These are phyloP conservation scores for Wallacemonas sp. DNA, from an alignment of 208 protist species.

Conservation along the genomic window DNA sequence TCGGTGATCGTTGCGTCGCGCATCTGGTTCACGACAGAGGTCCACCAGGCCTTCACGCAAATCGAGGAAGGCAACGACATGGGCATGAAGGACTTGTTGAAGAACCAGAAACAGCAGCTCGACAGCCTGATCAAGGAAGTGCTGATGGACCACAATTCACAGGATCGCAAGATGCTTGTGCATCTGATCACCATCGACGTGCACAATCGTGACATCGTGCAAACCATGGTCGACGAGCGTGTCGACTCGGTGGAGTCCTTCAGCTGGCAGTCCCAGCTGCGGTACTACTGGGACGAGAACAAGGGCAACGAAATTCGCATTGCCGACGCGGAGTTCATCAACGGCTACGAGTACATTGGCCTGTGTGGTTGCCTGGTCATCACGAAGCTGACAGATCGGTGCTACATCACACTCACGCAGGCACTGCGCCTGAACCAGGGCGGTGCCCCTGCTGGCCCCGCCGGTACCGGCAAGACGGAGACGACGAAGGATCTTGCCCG, in stretches of 20 bases:
- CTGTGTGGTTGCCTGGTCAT: constrained; percentile 98
- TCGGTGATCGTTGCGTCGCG: constrained; percentile 94
- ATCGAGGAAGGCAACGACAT: constrained; percentile 98
- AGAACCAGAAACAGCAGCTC: constrained; percentile 94
- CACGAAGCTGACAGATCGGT: constrained; percentile 98
- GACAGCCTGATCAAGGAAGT: constrained; percentile 95
- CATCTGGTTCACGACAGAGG: constrained; percentile 98
- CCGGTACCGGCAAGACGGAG: constrained; percentile 94
- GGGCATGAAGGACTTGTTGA: constrained; percentile 97
- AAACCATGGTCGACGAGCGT: constrained; percentile 94
- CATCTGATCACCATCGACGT: constrained; percentile 98
- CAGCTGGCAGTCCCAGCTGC: constrained; percentile 98
- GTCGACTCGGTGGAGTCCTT: constrained; percentile 93
- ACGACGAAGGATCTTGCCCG: constrained; percentile 95
- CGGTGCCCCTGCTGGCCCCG: constrained; percentile 91
- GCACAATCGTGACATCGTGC: constrained; percentile 95
- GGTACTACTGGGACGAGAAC: constrained; percentile 95
- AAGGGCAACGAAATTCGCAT: constrained; percentile 96
- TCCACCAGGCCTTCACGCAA: constrained; percentile 97
- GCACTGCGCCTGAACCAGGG: constrained; percentile 91
- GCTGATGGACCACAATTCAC: constrained; percentile 87
- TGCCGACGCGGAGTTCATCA: constrained; percentile 96
- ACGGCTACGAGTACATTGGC: constrained; percentile 98
- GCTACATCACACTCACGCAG: constrained; percentile 98
- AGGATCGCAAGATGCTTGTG: constrained; percentile 97